Percentiles rank a stretch among this genome's conserved stretches.
Evolutionary conservation across 495 filamentous ascomycete species (phyloP).

Genomic region (Penicillium bovifimosum): DNA sequence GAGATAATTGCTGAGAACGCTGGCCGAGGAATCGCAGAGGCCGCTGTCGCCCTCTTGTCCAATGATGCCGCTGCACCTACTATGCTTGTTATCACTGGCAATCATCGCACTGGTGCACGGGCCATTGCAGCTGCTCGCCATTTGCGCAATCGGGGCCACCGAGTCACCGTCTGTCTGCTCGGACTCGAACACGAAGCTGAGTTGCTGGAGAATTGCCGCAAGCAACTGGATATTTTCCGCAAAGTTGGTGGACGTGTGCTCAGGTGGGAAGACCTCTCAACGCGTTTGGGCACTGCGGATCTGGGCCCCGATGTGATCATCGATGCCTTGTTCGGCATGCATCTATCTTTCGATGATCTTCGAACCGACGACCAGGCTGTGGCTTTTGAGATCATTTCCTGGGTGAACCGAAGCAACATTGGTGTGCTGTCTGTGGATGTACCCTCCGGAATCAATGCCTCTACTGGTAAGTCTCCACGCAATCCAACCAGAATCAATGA

Average conservation of each 20-base stretch:
- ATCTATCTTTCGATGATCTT: conserved; percentile 77
- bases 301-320: conserved; percentile 72
- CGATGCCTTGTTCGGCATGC: conserved; percentile 81
- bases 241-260: conserved; percentile 69
- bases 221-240: conserved; percentile 70
- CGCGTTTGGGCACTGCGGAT: conserved; percentile 51
- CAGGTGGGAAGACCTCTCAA: conserved; percentile 47
- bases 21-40: conserved; percentile 79
- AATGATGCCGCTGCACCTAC: conserved; percentile 50
- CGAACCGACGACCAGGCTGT: conserved; percentile 74
- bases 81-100: conserved; percentile 80
- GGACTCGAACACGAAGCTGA: conserved; percentile 70
- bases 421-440: conserved; percentile 78
- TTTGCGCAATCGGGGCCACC: conserved; percentile 70
- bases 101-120: conserved; percentile 77
- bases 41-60: conserved; percentile 56
- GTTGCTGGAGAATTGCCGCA: conserved; percentile 65
- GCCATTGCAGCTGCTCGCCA: conserved; percentile 83
- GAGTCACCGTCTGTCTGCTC: conserved; percentile 76
- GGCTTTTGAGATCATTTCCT: conserved; percentile 77
- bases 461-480: conserved; percentile 50
- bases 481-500: conserved; percentile 19
- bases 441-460: conserved; percentile 78
- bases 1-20: conserved; percentile 90
- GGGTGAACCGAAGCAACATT: conserved; percentile 77